These are phyloP conservation scores for Magnusiomyces sp. DNA, from an alignment of 1,139 yeast species.

Conservation along the genomic window DNA sequence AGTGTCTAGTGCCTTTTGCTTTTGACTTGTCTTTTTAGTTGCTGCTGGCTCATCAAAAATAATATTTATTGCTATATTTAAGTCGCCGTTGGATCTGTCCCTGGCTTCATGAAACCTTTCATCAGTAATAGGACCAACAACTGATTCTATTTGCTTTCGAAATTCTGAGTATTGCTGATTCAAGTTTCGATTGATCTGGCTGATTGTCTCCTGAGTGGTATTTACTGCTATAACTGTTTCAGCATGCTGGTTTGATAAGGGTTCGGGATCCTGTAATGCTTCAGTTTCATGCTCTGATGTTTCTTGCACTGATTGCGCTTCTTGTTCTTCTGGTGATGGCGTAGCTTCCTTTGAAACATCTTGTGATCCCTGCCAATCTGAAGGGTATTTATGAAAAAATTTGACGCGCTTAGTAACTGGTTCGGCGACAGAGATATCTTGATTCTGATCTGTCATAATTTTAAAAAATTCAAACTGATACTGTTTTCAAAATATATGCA, in stretches of 20 bases:
- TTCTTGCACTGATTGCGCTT: neutral
- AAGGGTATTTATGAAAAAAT: conserved; percentile 5
- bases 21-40: no score
- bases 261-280: neutral
- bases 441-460: no score
- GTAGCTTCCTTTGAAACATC: neutral
- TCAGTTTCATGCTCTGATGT: neutral
- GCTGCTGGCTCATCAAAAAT: conserved; percentile 20
- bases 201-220: neutral
- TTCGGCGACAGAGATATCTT: no score
- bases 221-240: neutral
- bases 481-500: no score
- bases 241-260: neutral
- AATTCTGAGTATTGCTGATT: conserved; percentile 8
- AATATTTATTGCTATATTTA: conserved; percentile 27
- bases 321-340: neutral
- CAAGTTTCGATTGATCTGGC: neutral
- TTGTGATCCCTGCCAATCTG: neutral
- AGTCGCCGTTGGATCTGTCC: conserved; percentile 22
- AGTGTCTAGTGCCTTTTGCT: no score
- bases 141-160: conserved; percentile 18
- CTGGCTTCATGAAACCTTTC: conserved; percentile 15
- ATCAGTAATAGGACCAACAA: conserved; percentile 22
- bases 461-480: no score
- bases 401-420: conserved; percentile 1